Evolutionary conservation across 768 basidiomycete species (phyloP), one percentile per base, ranked within the genome.

Genomic region (Steccherinum ochraceum): DNA sequence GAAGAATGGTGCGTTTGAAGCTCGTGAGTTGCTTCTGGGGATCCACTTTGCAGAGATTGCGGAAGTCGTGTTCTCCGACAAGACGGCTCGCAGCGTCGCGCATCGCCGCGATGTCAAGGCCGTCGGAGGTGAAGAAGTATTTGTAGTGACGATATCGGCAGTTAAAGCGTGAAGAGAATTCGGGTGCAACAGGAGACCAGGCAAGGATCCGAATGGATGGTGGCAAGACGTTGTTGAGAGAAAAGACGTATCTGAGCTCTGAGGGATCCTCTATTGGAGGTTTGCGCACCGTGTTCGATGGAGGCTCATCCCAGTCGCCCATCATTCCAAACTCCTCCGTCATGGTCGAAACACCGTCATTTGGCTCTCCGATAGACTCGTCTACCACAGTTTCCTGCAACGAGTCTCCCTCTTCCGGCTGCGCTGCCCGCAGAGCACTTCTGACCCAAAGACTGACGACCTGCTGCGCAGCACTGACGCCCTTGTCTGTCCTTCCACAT

Each of bases 21-120:
- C 79, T 77, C 20, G 84, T 83, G 55, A 97, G 86, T 67, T 97
- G 94, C 67, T 97, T 97, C 26, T 82, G 76, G 0, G 91, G 79
- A 63, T 98, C 95, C 19, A 98, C 69, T 64, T 94, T 97, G 74
- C 91, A 96, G 26, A 97, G 75, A 62, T 98, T 98, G 13, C 94
- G 82, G 61, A 96, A 98, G 69, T 97, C 95, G 71, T 97, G 93
- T 54, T 87, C 82, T 27, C 95, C 95, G 24, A 92, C 67, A 45
- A 99, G 74, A 4, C 77, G 71, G 2, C 69, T 55, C 0, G 90
- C 90, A 1, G 81, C 94, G 26, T 78, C 73, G 53, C 76, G 78
- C 93, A 98, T 97, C 43, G 72, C 75, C 1, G 69, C 61, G 24
- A 94, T 64, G 67, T 94, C 80, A 49, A 97, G 81, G 24, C 68